phyloP scores from a whole-genome alignment of 495 filamentous ascomycete genomes.

The Staphylotrichum tortipilum region DNA sequence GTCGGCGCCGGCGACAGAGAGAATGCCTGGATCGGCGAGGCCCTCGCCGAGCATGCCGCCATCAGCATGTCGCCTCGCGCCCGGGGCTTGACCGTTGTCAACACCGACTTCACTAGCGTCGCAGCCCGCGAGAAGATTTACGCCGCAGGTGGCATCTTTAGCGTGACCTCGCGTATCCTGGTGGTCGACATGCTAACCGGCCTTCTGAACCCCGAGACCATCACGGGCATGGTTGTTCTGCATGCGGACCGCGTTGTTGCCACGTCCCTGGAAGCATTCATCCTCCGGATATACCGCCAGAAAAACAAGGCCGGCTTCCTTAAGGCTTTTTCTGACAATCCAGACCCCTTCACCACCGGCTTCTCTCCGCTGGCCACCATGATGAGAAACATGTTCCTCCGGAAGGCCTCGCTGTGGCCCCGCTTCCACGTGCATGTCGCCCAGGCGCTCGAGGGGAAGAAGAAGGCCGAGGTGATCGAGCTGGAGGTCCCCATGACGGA shows the following conservation, averaged over 20 bases:
- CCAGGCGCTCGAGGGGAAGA: slow-evolving; percentile 77
- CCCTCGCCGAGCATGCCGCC: slow-evolving; percentile 86
- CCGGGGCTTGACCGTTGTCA: slow-evolving; percentile 80
- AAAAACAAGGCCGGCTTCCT: slow-evolving; percentile 88
- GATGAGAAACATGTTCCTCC: slow-evolving; percentile 87
- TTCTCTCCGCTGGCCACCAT: slow-evolving; percentile 85
- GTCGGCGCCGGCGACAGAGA: slow-evolving; percentile 89
- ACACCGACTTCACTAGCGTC: slow-evolving; percentile 87
- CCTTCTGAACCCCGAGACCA: slow-evolving; percentile 72
- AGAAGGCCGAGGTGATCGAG: slow-evolving; percentile 95
- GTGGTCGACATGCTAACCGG: slow-evolving; percentile 84
- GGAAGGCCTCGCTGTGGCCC: slow-evolving; percentile 84
- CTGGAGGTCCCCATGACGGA: slow-evolving; percentile 96
- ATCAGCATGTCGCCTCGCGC: slow-evolving; percentile 66
- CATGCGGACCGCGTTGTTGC: slow-evolving; percentile 85
- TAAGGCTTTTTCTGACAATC: slow-evolving; percentile 92
- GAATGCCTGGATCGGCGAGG: slow-evolving; percentile 89
- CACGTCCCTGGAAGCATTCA: slow-evolving; percentile 89
- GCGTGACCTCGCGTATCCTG: slow-evolving; percentile 90
- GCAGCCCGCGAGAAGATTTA: slow-evolving; percentile 85
- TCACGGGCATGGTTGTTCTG: slow-evolving; percentile 80
- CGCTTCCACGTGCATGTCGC: slow-evolving; percentile 89
- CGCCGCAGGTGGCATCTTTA: slow-evolving; percentile 79
- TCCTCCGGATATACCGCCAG: slow-evolving; percentile 85
- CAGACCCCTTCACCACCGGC: slow-evolving; percentile 82